Conservation (phyloP, 352 stramenopile species). For the Thraustotheca clavata region DNA sequence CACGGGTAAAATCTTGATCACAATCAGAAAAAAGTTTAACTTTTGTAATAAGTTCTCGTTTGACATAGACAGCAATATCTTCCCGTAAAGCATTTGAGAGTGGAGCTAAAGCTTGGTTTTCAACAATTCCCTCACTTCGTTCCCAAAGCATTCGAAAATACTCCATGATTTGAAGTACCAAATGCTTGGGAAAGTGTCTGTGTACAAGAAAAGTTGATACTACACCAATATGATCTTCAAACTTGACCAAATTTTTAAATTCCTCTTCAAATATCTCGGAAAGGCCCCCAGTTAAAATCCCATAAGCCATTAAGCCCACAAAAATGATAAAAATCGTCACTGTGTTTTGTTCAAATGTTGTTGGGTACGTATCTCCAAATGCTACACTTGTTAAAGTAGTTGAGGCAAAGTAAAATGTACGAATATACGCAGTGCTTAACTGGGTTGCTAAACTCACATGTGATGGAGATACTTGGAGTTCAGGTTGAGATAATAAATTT, state of each 20-base stretch:
- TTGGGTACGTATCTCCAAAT: constrained; percentile 45
- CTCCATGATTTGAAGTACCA: constrained; percentile 63
- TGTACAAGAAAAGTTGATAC: constrained; percentile 57
- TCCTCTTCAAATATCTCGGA: constrained; percentile 66
- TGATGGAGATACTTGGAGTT: background rate
- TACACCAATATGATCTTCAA: constrained; percentile 51
- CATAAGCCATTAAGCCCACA: constrained; percentile 54
- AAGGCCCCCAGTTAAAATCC: constrained; percentile 62
- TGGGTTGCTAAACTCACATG: background rate
- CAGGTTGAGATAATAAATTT: background rate
- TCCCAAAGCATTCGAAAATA: constrained; percentile 64
- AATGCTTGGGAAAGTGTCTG: constrained; percentile 40
- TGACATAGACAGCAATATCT: constrained; percentile 54
- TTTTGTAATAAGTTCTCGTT: constrained; percentile 48
- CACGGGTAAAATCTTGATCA: constrained; percentile 47
- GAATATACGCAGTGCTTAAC: constrained; percentile 37
- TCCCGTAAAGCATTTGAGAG: constrained; percentile 42
- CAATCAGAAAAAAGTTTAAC: constrained; percentile 49
- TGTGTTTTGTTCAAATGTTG: constrained; percentile 29
- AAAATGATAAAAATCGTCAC: constrained; percentile 51
- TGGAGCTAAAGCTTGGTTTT: constrained; percentile 43
- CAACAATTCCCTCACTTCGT: constrained; percentile 54
- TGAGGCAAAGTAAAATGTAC: constrained; percentile 65
- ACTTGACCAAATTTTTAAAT: constrained; percentile 48
- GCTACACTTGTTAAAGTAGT: constrained; percentile 77